Evolutionary conservation across 2,329 filamentous ascomycete species (phyloP), one percentile per base, ranked within the genome.

Genomic region (Colletotrichum lindemuthianum): DNA sequence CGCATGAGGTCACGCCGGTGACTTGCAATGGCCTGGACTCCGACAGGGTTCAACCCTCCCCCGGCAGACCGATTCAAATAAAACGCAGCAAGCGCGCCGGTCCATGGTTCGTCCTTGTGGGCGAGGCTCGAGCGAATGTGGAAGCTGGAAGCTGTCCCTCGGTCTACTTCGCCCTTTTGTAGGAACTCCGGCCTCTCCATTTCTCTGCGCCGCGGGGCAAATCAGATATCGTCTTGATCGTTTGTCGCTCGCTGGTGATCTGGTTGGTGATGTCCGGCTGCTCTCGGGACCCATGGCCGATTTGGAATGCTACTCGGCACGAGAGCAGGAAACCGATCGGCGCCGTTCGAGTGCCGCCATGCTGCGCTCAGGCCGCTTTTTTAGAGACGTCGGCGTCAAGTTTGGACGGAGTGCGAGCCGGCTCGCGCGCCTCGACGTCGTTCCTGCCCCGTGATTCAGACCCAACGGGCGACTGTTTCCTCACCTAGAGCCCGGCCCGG

Each of bases 281-380:
- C 57, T 47, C 54, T 61, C 58, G 57, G 61, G 51, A 56, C 58
- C 34, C n/a, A 13, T 51, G 50, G 61, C 61, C 61, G 51, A 56
- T 65, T 65, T 56, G 57, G 58, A 47, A 56, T 59, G 45, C 45
- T 54, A 49, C 40, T 64, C 49, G 57, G 50, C 60, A 43, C 13
- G 47, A 47, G 44, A 43, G 36, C 49, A 47, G 13, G 44, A 48
- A 24, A 24, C 24, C 24, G 24, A 24, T 24, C 24, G 24, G 24
- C 24, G 24, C 24, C 24, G 24, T 24, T 24, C 24, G 24, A 16
- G 13, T 34, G 34, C 36, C 36, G 52, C 52, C 24, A 15, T 32
- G 36, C 41, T 60, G 49, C 50, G 60, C 56, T 50, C 39, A 60
- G 49, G 44, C 60, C 60, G 34, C 36, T 7, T 12, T 16, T 12